phyloP scores from a whole-genome alignment of 2,329 filamentous ascomycete genomes.

The Epichloe gansuensis region DNA sequence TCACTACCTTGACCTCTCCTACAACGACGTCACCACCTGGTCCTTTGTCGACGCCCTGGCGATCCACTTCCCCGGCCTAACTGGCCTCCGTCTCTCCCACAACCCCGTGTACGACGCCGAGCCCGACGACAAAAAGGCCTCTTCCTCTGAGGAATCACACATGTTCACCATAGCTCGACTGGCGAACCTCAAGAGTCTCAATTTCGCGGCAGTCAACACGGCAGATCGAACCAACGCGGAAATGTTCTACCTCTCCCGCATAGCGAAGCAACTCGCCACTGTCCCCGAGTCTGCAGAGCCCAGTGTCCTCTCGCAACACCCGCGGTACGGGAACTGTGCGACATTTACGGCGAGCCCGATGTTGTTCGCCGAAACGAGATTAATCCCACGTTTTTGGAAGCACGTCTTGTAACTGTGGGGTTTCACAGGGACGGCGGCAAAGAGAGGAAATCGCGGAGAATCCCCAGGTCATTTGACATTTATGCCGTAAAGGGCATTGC shows the following conservation, averaged over 20 bases:
- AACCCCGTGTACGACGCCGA: conserved; percentile 68
- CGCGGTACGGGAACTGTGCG: conserved; percentile 65
- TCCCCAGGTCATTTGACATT: conserved; percentile 68
- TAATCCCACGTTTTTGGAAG: conserved; percentile 72
- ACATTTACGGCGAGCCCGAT: conserved; percentile 59
- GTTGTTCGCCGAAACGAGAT: conserved; percentile 45
- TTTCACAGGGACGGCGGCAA: conserved; percentile 24
- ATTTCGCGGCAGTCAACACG: conserved; percentile 57
- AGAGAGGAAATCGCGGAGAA: conserved; percentile 28
- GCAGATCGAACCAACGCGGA: conserved; percentile 80
- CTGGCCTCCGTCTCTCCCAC: conserved; percentile 65
- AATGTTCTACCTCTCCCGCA: conserved; percentile 81
- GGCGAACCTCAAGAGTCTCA: conserved; percentile 53
- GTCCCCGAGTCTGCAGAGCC: conserved; percentile 40
- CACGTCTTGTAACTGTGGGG: conserved; percentile 57
- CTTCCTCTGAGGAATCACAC: conserved; percentile 65
- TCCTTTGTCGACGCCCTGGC: conserved; percentile 59
- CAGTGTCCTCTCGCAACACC: conserved; percentile 50
- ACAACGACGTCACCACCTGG: conserved; percentile 61
- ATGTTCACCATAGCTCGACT: conserved; percentile 79
- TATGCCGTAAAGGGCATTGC: conserved; percentile 74
- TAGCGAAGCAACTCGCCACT: conserved; percentile 60
- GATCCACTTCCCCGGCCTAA: conserved; percentile 58
- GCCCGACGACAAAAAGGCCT: conserved; percentile 29
- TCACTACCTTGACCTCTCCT: conserved; percentile 59